phyloP scores from a whole-genome alignment of 2,329 filamentous ascomycete genomes.

The Claviceps sp. region DNA sequence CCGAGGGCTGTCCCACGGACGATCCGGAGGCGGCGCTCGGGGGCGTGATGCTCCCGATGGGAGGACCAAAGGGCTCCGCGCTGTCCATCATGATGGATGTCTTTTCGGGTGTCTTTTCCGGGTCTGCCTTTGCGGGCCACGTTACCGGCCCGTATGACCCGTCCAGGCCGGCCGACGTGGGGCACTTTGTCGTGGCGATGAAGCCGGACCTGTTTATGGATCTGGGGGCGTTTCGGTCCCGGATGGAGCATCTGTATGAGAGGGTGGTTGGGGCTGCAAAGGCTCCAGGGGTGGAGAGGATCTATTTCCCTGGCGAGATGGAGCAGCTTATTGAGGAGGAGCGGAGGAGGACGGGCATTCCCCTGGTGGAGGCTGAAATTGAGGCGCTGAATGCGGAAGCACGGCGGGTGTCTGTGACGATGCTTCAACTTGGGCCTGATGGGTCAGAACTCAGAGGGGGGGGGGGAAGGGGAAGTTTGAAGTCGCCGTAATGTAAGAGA shows the following conservation, averaged over 20 bases:
- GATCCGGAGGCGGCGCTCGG: slow-evolving; percentile 58
- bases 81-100: slow-evolving; percentile 81
- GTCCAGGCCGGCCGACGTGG: slow-evolving; percentile 53
- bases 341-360: slow-evolving; percentile 42
- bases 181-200: slow-evolving; percentile 60
- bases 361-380: slow-evolving; percentile 42
- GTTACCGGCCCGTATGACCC: slow-evolving; percentile 68
- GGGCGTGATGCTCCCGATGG: slow-evolving; percentile 78
- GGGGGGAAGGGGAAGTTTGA: too few relatives aligned
- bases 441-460: too few relatives aligned
- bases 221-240: slow-evolving; percentile 52
- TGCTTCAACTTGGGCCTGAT: background rate
- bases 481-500: too few relatives aligned
- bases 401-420: slow-evolving; percentile 23
- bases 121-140: slow-evolving; percentile 64
- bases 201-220: slow-evolving; percentile 65
- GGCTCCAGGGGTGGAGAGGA: slow-evolving; percentile 41
- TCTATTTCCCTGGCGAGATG: slow-evolving; percentile 50
- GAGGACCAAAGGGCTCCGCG: slow-evolving; percentile 68
- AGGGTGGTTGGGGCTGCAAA: slow-evolving; percentile 39
- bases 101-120: slow-evolving; percentile 67
- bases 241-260: slow-evolving; percentile 44
- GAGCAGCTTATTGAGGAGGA: slow-evolving; percentile 41
- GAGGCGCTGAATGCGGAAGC: slow-evolving; percentile 43
- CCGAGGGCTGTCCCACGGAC: slow-evolving; percentile 53